Evolutionary conservation across 352 stramenopile species (phyloP).

Genomic region (Halophytophthora polymorphica): DNA sequence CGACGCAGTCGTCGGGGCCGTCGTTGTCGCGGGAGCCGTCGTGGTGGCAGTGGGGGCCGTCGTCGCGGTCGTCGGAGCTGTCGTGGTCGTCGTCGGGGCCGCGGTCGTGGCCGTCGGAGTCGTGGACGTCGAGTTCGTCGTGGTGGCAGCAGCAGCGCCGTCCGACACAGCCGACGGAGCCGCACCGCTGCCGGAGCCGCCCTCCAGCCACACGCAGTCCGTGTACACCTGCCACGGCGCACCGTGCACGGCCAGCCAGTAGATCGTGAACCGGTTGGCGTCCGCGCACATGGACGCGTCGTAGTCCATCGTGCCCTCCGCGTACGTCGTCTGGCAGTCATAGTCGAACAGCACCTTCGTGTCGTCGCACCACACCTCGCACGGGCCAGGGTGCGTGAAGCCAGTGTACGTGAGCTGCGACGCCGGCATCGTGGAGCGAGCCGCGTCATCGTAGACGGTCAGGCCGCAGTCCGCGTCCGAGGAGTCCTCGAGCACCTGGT

Average conservation of each 20-base stretch:
- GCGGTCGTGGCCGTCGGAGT: neutral
- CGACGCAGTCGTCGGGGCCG: neutral
- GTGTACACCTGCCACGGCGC: constrained; percentile 15
- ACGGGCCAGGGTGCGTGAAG: constrained; percentile 53
- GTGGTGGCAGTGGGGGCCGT: constrained; percentile 5
- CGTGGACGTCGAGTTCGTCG: neutral
- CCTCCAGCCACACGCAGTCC: constrained; percentile 9
- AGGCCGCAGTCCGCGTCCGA: constrained; percentile 37
- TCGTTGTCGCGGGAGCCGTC: neutral
- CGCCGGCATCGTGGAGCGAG: constrained; percentile 26
- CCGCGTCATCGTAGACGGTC: constrained; percentile 29
- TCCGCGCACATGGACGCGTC: constrained; percentile 36
- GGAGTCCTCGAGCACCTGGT: constrained; percentile 34
- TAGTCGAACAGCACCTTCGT: constrained; percentile 41
- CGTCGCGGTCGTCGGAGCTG: constrained; percentile 7
- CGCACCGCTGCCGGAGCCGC: constrained; percentile 5
- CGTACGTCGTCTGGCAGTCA: constrained; percentile 44
- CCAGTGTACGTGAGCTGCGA: constrained; percentile 37
- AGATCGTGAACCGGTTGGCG: constrained; percentile 39
- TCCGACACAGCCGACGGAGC: constrained; percentile 1
- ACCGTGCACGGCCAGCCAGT: constrained; percentile 54
- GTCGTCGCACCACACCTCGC: constrained; percentile 54
- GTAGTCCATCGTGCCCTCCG: constrained; percentile 29
- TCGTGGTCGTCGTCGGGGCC: constrained; percentile 2
- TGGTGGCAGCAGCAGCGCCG: neutral